Base-by-base conservation (phyloP, 1,284 basidiomycete genomes). In the Stygiomarasmius scandens region DNA sequence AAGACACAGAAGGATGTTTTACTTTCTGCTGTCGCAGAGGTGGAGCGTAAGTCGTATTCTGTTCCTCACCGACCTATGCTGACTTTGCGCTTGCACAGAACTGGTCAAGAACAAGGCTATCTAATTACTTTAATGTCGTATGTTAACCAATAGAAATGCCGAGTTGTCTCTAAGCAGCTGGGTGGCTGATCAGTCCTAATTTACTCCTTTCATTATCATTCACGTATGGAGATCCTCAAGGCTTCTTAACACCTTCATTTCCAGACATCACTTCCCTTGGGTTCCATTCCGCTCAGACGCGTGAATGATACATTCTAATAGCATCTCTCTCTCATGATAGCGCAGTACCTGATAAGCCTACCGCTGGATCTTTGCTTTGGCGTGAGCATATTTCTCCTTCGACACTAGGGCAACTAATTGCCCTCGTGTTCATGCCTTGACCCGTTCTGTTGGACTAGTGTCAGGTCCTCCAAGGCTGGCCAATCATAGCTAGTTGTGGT, bases 1-100 rank as follows among this genome's bases (percentile, higher is more conserved):
- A 97, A 93, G 83, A 87, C 90, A 58, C 96, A 96, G 83, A 92
- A 87, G 76, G 94, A 97, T 58, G 89, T 99, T 69, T 82, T 99
- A 61, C 74, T 85, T 63, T 86, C 87, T 70, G 93, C 95, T 62
- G 82, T 99, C 61, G 78, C 85, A 54, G 95, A 98, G 79, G 86
- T 99, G 67, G 97, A 99, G 79, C 86, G 95, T 96, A 71, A 77
- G 94, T 89, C 24, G 22, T 47, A 16, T 44, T 43, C 48, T 45
- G 20, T 19, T 36, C n/a, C 14, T 6, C 12, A 1, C 4, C 14
- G 6, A 36, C 8, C 12, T 32, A 43, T 53, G 9, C 45, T 63
- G 48, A 52, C 49, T 27, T 32, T 36, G 19, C 6, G 19, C 44
- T 12, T 32, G 5, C 8, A 38, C 51, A 56, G 78, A 77, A 67